Evolutionary conservation across 306 rosid genomes (phyloP).

Genomic region (Dryas octopetala): DNA sequence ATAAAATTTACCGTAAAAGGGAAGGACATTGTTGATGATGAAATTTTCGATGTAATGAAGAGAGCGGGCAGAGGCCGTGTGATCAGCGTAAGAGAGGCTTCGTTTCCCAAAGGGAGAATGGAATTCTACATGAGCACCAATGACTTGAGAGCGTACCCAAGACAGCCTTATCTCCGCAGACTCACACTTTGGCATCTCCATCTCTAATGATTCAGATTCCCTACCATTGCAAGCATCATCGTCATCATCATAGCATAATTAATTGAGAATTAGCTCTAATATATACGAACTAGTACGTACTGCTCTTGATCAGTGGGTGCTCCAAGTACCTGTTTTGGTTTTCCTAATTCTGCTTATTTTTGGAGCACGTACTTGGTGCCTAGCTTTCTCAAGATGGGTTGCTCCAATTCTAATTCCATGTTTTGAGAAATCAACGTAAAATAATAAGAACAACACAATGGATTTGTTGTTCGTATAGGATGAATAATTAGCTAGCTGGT

Average conservation of each 20-base stretch:
- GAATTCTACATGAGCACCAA: constrained; percentile 52
- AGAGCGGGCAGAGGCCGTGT: constrained; percentile 81
- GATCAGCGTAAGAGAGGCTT: constrained; percentile 69
- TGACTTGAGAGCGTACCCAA: constrained; percentile 65
- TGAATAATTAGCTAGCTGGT: background rate
- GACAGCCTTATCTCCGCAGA: constrained; percentile 32
- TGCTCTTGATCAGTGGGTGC: too few species aligned
- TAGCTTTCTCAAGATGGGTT: constrained; percentile 13
- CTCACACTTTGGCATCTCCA: constrained; percentile 23
- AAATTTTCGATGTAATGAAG: constrained; percentile 60
- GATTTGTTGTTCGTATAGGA: too few species aligned
- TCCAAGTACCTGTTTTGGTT: background rate
- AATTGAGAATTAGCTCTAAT: background rate
- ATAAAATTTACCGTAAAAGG: constrained; percentile 39
- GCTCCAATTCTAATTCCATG: constrained; percentile 26
- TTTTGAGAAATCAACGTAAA: too few species aligned
- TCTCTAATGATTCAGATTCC: constrained; percentile 26
- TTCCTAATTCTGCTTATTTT: background rate
- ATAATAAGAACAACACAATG: background rate
- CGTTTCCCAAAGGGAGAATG: constrained; percentile 63
- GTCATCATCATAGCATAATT: background rate
- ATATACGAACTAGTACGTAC: too few species aligned
- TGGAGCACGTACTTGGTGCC: background rate
- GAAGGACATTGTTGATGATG: constrained; percentile 64
- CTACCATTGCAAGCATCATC: background rate